These are phyloP conservation scores for Eudorina sp. DNA, from an alignment of 139 green algal species.

Conservation along the genomic window DNA sequence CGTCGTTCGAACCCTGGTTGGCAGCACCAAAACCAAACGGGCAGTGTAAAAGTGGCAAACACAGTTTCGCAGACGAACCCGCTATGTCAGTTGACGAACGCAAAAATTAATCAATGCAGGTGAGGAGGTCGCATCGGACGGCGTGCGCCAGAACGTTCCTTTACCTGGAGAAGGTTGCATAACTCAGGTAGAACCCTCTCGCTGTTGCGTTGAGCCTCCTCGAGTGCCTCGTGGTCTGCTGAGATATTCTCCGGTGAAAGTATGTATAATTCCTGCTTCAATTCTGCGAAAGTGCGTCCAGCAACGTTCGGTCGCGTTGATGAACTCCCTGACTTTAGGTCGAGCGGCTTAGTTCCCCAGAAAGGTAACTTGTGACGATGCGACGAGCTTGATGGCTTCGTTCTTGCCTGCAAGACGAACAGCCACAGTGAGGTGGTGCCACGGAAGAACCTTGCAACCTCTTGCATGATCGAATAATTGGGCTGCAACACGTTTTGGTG, in stretches of 20 bases:
- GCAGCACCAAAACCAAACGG: not conserved
- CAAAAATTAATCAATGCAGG: not conserved
- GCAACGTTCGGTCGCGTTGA: not conserved
- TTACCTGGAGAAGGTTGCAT: conserved; percentile 3
- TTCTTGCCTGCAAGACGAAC: too few relatives aligned
- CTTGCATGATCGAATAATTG: too few relatives aligned
- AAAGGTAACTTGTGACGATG: too few relatives aligned
- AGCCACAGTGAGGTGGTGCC: too few relatives aligned
- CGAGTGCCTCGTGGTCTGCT: not conserved
- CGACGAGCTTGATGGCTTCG: too few relatives aligned
- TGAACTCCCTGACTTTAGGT: too few relatives aligned
- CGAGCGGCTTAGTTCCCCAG: too few relatives aligned
- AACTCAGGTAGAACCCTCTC: not conserved
- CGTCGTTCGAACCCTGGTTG: not conserved
- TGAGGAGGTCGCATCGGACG: not conserved
- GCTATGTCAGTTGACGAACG: not conserved
- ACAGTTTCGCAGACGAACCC: not conserved
- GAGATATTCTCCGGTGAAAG: not conserved
- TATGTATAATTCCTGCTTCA: not conserved
- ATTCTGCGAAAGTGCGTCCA: not conserved
- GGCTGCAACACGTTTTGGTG: too few relatives aligned
- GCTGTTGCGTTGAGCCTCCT: not conserved
- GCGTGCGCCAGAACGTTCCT: not conserved
- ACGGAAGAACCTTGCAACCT: too few relatives aligned
- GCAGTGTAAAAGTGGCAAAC: not conserved